Percentiles rank a stretch among this genome's conserved stretches.
Evolutionary conservation across 805 yeast species (phyloP).

Genomic region (Ogataea siamensis): DNA sequence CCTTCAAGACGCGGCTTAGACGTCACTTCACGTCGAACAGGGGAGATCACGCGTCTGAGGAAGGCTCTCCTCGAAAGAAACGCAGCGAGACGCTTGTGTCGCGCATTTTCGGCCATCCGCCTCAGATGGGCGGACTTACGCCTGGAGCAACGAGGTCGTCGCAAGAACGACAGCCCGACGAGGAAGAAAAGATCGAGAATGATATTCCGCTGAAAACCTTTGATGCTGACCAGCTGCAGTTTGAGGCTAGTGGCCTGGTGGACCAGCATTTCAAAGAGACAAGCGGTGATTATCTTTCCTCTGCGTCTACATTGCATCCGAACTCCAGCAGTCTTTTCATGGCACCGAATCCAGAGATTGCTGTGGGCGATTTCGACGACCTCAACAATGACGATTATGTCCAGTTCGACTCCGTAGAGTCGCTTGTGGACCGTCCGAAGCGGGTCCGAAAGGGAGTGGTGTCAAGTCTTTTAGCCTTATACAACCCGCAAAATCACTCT

Average conservation of each 20-base stretch:
- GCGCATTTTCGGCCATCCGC: constrained; percentile 12
- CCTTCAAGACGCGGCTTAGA: constrained; percentile 10
- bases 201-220: constrained; percentile 14
- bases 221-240: constrained; percentile 40
- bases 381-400: constrained; percentile 34
- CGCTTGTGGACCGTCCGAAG: constrained; percentile 40
- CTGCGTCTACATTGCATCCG: constrained; percentile 16
- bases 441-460: constrained; percentile 83
- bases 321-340: constrained; percentile 13
- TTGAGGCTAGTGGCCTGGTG: constrained; percentile 56
- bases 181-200: constrained; percentile 30
- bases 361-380: constrained; percentile 30
- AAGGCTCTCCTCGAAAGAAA: constrained; percentile 1
- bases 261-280: constrained; percentile 42
- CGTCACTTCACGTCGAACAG: constrained; percentile 18
- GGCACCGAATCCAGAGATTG: constrained; percentile 37
- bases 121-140: constrained; percentile 17
- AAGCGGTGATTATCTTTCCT: constrained; percentile 18
- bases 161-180: constrained; percentile 39
- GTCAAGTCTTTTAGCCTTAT: constrained; percentile 70
- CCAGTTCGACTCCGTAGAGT: constrained; percentile 50
- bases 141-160: constrained; percentile 19
- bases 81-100: constrained; percentile 12
- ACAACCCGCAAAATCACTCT: constrained; percentile 44
- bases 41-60: constrained; percentile 1